Conservation (phyloP, 768 basidiomycete species). For the Mycena vulgaris region DNA sequence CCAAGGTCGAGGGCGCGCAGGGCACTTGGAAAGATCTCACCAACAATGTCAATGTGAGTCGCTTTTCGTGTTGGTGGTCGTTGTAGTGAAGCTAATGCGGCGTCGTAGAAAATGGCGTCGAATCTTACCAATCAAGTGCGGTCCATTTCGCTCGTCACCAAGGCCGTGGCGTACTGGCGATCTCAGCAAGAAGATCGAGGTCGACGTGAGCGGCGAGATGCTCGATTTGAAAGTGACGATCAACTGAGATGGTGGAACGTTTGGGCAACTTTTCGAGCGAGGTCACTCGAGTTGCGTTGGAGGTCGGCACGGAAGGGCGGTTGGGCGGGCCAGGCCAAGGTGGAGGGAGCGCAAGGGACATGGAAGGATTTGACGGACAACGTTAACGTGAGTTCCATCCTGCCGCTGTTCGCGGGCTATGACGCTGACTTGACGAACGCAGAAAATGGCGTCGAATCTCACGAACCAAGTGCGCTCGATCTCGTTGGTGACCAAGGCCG, state of each 20-base stretch:
- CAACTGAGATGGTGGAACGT: conserved; percentile 37
- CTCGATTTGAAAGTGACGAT: conserved; percentile 36
- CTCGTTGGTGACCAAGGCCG: conserved; percentile 88
- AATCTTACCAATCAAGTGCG: conserved; percentile 49
- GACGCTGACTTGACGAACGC: conserved; percentile 66
- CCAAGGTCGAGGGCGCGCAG: conserved; percentile 33
- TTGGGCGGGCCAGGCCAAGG: conserved; percentile 90
- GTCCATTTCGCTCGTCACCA: conserved; percentile 36
- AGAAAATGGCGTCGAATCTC: conserved; percentile 82
- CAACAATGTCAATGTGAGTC: conserved; percentile 42
- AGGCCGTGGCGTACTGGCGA: conserved; percentile 37
- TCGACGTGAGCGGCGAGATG: conserved; percentile 35
- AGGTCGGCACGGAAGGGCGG: conserved; percentile 93
- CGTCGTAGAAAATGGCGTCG: conserved; percentile 31
- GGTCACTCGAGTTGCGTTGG: conserved; percentile 87
- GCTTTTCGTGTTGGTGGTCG: too few species aligned
- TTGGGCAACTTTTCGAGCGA: conserved; percentile 67
- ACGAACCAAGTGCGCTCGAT: conserved; percentile 89
- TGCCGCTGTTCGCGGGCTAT: background rate
- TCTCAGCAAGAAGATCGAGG: conserved; percentile 26
- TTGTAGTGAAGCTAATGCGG: background rate
- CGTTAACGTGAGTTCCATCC: conserved; percentile 54
- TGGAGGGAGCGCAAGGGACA: conserved; percentile 93
- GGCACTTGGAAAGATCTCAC: conserved; percentile 39
- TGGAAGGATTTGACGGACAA: conserved; percentile 88